Evolutionary conservation across 2,329 filamentous ascomycete species (phyloP).

Genomic region (Blastomyces emzantsi): DNA sequence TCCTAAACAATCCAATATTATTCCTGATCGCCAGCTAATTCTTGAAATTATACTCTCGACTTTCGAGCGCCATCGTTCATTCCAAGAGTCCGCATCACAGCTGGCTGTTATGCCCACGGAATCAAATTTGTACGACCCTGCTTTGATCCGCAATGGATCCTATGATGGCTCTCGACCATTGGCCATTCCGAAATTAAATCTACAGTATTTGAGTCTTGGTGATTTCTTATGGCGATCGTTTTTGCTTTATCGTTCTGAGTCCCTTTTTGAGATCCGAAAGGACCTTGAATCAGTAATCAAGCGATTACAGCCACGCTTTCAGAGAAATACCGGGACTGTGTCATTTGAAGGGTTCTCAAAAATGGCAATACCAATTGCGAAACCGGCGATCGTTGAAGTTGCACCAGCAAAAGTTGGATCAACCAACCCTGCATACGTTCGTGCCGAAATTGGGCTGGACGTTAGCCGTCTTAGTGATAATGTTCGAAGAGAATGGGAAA

Average conservation of each 20-base stretch:
- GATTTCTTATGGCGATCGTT: conserved; percentile 97
- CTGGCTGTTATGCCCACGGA: conserved; percentile 80
- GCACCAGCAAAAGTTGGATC: conserved; percentile 76
- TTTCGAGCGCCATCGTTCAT: conserved; percentile 70
- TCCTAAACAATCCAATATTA: conserved; percentile 58
- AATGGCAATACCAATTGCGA: conserved; percentile 82
- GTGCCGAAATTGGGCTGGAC: conserved; percentile 78
- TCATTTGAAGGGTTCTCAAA: conserved; percentile 76
- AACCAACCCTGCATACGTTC: conserved; percentile 70
- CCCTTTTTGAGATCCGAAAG: conserved; percentile 87
- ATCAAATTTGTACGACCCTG: conserved; percentile 63
- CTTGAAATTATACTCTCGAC: conserved; percentile 62
- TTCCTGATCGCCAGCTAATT: conserved; percentile 46
- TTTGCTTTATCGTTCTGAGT: conserved; percentile 76
- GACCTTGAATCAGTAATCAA: conserved; percentile 78
- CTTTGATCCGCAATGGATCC: conserved; percentile 68
- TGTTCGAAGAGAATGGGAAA: conserved; percentile 81
- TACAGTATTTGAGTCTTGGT: conserved; percentile 89
- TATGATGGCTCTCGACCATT: conserved; percentile 84
- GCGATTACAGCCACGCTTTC: conserved; percentile 61
- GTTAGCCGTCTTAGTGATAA: conserved; percentile 68
- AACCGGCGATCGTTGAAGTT: conserved; percentile 79
- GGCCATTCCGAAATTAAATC: conserved; percentile 85
- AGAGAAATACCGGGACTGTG: conserved; percentile 54
- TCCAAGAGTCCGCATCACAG: conserved; percentile 66